Base-by-base conservation (phyloP, 2,329 filamentous ascomycete species). In the Westerdykella sp. region DNA sequence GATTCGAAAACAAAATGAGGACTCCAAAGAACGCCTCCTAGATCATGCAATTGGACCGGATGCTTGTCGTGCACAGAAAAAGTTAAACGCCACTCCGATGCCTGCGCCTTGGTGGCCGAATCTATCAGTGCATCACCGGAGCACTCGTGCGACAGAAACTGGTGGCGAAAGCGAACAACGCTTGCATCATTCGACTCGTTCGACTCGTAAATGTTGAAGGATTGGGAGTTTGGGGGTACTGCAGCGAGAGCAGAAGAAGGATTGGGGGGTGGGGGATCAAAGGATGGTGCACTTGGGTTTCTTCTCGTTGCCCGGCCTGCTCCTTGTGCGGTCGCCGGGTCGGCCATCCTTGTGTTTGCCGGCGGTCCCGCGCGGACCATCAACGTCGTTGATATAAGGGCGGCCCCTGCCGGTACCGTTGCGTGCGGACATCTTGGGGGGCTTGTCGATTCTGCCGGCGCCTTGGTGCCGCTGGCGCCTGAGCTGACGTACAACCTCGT, bases 401-500 rank as follows among this genome's bases (percentile, higher is more conserved):
- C 32, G 16, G 15, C 30, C 14, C 23, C 40, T 25, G 38, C 35
- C 18, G 14, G 34, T 44, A 34, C 28, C 35, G 25, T 31, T 43
- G 30, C 6, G 28, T 13, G 11, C 30, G 42, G 11, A 22, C 23
- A 21, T 37, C 46, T 41, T 42, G 40, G 36, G 16, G 15, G 25
- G 42, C 45, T 49, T 54, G 39, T 37, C 47, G 23, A 40, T 41
- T 28, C 41, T 40, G 25, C 57, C 53, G 12, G 42, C 46, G 35
- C 57, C 56, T 36, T 62, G 57, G 45, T 87, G 83, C 59, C 87
- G 79, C 69, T 95, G 89, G 57, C 86, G 81, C 56, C 93, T 83
- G 53, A 98, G 74, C 67, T 93, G 87, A 55, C 93, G 77, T 42
- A 97, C 93, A 6, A 98, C 93, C 63, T 98, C 93, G 70, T 95